phyloP scores from a whole-genome alignment of 768 basidiomycete species.

The Coprinellus aureogranulatus region DNA sequence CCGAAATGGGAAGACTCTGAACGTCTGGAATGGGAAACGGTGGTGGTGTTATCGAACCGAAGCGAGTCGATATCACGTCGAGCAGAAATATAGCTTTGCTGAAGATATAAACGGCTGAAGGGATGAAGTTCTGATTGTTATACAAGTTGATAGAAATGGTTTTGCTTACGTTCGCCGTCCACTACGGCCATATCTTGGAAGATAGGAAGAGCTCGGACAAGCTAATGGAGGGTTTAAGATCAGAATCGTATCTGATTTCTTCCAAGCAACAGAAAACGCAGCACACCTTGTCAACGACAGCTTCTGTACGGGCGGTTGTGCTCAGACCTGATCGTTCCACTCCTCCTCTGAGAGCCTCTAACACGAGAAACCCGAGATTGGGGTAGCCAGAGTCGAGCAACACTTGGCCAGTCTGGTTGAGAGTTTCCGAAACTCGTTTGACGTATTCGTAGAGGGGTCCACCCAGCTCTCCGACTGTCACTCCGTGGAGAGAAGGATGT shows the following conservation, averaged over 20 bases:
- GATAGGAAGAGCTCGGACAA: constrained; percentile 74
- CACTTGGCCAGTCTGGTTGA: constrained; percentile 73
- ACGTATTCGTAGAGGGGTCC: constrained; percentile 75
- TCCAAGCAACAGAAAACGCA: too few species aligned
- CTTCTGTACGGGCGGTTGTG: constrained; percentile 38
- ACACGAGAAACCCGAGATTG: constrained; percentile 72
- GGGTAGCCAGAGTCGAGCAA: constrained; percentile 60
- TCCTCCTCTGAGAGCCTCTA: constrained; percentile 62
- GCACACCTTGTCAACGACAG: constrained; percentile 65
- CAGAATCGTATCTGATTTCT: not conserved
- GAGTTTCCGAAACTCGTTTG: constrained; percentile 55
- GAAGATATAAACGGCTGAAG: constrained; percentile 78
- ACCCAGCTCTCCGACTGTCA: constrained; percentile 72
- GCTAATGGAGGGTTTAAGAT: constrained; percentile 37
- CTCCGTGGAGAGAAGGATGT: constrained; percentile 66
- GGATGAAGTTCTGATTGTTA: not conserved
- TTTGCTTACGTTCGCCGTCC: constrained; percentile 55
- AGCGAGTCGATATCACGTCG: constrained; percentile 65
- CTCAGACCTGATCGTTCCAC: constrained; percentile 18
- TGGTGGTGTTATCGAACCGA: constrained; percentile 50
- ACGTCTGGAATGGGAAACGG: constrained; percentile 66
- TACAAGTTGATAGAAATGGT: not conserved
- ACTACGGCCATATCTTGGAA: constrained; percentile 78
- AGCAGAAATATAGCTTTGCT: constrained; percentile 87
- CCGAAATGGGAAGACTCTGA: constrained; percentile 59